Evolutionary conservation across 139 green algal genomes (phyloP), one percentile per base, ranked within the genome.

Genomic region (Deuterostichococcus epilithicus): DNA sequence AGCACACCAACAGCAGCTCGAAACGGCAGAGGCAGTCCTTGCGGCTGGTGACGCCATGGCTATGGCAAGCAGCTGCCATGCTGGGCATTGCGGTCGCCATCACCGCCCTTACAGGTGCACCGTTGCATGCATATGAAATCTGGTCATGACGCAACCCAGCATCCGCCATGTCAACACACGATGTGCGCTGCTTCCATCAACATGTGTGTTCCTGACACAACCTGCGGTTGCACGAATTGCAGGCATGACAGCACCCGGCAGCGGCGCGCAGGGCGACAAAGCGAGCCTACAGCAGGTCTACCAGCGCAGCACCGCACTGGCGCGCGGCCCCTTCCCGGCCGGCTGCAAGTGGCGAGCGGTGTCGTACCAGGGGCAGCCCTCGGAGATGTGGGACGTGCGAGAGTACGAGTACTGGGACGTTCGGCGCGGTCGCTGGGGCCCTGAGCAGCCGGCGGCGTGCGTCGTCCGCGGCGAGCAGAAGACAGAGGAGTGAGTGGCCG

Each of bases 261-360:
- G n/a, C n/a, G n/a, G n/a, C n/a, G n/a, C n/a, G n/a, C n/a, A n/a
- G n/a, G n/a, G n/a, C n/a, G n/a, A n/a, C n/a, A n/a, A n/a, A n/a
- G n/a, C n/a, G n/a, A n/a, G n/a, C n/a, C n/a, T n/a, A n/a, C n/a
- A n/a, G n/a, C n/a, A n/a, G n/a, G n/a, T n/a, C n/a, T 63, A n/a
- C 63, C 28, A 69, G 63, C 63, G 63, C 4, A 37, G 5, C 5
- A 28, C 37, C 2, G 63, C n/a, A 28, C 30, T 8, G n/a, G 32
- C 63, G n/a, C 63, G 63, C 28, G 90, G 91, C 18, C 75, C 89
- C 35, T 96, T 92, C 74, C 89, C 89, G 0, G 59, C 72, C 25
- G 88, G 88, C 44, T 96, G 91, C 78, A 86, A 86, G 23, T 95
- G 91, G 90, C 80, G 88, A 4, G 78, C 84, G 42, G 78, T 92